A percentile compares a stretch with the other conserved stretches of the same genome.
Evolutionary conservation across 257 asterid species (phyloP).

Genomic region (Fraxinus anomala): DNA sequence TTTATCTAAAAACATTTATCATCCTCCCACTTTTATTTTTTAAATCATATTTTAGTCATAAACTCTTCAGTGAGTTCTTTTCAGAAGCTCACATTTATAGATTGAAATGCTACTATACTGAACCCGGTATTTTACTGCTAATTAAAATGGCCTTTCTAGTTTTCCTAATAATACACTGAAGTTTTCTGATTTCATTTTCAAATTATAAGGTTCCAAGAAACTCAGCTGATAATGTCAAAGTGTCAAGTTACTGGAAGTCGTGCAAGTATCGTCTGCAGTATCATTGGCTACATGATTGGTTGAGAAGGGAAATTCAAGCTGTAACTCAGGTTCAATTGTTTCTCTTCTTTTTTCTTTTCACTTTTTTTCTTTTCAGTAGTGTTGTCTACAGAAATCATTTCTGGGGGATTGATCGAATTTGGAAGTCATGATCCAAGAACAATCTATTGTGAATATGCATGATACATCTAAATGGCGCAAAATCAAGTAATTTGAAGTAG

Average conservation of each 20-base stretch:
- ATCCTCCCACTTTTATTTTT: conserved; percentile 9
- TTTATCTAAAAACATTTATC: conserved; percentile 1
- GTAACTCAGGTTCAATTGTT: conserved; percentile 51
- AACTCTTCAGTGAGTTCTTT: conserved; percentile 57
- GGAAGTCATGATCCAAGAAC: neutral
- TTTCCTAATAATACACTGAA: conserved; percentile 1
- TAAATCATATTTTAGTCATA: conserved; percentile 16
- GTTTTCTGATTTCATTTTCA: neutral
- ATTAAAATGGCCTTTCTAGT: conserved; percentile 19
- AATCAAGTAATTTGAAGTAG: neutral
- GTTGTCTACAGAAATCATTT: neutral
- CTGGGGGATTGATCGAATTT: too few relatives aligned
- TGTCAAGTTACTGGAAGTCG: conserved; percentile 63
- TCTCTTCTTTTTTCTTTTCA: neutral
- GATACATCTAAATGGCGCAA: neutral
- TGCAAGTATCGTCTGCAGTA: conserved; percentile 57
- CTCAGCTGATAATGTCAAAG: conserved; percentile 46
- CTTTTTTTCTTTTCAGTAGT: neutral
- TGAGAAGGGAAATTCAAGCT: conserved; percentile 79
- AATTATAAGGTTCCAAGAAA: conserved; percentile 37
- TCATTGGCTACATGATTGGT: conserved; percentile 61
- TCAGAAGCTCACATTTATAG: conserved; percentile 74
- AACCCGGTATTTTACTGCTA: conserved; percentile 49
- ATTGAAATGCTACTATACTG: conserved; percentile 66
- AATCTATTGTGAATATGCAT: too few relatives aligned